Base-by-base conservation (phyloP, 805 yeast genomes). In the Schwanniomyces yamadae region DNA sequence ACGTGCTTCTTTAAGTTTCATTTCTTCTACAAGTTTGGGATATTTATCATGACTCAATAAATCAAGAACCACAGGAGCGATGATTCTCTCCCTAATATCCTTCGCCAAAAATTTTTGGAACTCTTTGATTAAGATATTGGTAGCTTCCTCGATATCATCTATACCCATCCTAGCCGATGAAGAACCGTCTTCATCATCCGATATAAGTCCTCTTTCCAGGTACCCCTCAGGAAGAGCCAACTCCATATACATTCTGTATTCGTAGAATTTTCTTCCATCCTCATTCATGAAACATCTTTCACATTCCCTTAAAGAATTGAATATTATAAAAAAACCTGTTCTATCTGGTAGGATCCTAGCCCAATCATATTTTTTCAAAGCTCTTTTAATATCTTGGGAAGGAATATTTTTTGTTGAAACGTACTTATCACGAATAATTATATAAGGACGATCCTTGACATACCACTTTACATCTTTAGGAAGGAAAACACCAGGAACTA, bases 301-400 rank as follows among this genome's bases (percentile, higher is more conserved):
- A 20, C 86, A 82, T 41, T 81, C 85, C 23, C 59, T 59, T 10
- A 71, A 57, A 12, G 73, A 68, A 46, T 79, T 78, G 58, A 88
- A 88, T 1, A 85, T 80, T 24, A 87, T 66, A 48, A 74, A 87
- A 46, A 82, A 82, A 0, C 96, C 96, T 1, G 71, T 55, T 29
- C 56, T 57, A 44, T 84, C 90, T 4, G 78, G 69, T 32, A 83
- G 53, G 2, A 87, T 77, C 36, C 84, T 66, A 0, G 79, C 74
- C 80, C 88, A 83, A 36, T 74, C 76, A 50, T 82, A 82, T 31
- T 70, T 73, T 26, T 71, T 71, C 21, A 87, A 61, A 20, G 70
- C 66, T 18, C 73, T 68, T 48, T 84, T 80, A 36, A 88, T 63
- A 50, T 82, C 87, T 35, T 68, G 69, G 2, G 78, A 63, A 11